Evolutionary conservation across 768 basidiomycete genomes (phyloP), one percentile per base, ranked within the genome.

Genomic region (Amanita pseudoporphyria): DNA sequence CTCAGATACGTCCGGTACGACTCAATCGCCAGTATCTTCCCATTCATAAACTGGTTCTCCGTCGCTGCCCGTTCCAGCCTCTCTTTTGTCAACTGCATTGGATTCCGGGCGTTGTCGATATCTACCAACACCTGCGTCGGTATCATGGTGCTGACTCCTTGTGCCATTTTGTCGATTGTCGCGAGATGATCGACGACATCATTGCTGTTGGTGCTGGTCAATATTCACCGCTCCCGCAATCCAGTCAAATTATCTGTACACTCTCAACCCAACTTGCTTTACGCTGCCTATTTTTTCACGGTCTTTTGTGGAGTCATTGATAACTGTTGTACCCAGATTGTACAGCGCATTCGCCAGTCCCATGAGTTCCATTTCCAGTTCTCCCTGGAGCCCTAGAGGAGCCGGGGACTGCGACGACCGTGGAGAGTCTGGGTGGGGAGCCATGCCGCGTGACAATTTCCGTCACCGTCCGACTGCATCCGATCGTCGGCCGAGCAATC

Each of bases 31-130:
- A 76, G 73, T 33, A 92, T 86, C 60, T 91, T 90, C 24, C 86
- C 88, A 58, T 91, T 88, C 84, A 89, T 87, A 55, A 89, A 91
- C 59, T 90, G 89, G 60, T 92, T 92, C 67, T 92, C 90, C 2
- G 86, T 85, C 26, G 89, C 87, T 0, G 87, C 79, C 47, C 87
- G 74, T 66, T 92, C 89, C 12, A 92, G 64, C 45, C 85, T 73
- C 51, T 90, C 87, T 54, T 79, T 78, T 14, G 89, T 89, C 45
- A 89, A 70, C 59, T 82, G 80, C 81, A 87, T 82, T 3, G 88
- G 89, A 60, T 91, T 90, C 39, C 79, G 76, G 3, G 81, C 71
- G 55, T 79, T 82, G 69, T 92, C 89, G 51, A 91, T 84, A 54
- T 91, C 89, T 21, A 74, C 72, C 26, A 87, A 67, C 22, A 88